A percentile compares a stretch with the other conserved stretches of the same genome.
phyloP scores from a whole-genome alignment of 176 grass and related monocot species.

The Puya raimondii region DNA sequence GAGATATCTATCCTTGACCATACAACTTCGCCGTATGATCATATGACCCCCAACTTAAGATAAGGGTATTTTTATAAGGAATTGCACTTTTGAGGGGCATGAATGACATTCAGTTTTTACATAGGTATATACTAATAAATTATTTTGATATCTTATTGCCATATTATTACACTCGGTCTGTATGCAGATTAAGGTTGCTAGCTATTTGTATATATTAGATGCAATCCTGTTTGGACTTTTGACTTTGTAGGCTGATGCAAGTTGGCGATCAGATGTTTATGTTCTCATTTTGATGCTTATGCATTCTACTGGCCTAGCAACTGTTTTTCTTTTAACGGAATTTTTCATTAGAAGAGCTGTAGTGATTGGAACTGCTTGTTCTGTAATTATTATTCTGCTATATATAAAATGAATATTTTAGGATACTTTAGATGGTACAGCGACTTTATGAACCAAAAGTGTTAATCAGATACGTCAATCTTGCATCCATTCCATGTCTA shows the following conservation, averaged over 20 bases:
- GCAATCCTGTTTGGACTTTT: too few relatives aligned
- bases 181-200: background rate
- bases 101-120: too few relatives aligned
- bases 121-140: too few relatives aligned
- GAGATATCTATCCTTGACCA: too few relatives aligned
- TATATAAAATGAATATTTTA: background rate
- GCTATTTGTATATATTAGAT: background rate
- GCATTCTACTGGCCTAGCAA: background rate
- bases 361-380: background rate
- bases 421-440: background rate
- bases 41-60: too few relatives aligned
- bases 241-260: background rate
- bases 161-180: background rate
- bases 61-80: too few relatives aligned
- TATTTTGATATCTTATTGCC: too few relatives aligned
- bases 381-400: too few relatives aligned
- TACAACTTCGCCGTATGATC: too few relatives aligned
- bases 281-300: background rate
- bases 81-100: too few relatives aligned
- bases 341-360: background rate
- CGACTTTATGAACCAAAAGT: background rate
- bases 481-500: background rate
- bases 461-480: background rate
- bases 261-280: background rate
- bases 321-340: background rate